Evolutionary conservation across 2,329 filamentous ascomycete genomes (phyloP), one percentile per base, ranked within the genome.

Genomic region (Trichoderma sp.): DNA sequence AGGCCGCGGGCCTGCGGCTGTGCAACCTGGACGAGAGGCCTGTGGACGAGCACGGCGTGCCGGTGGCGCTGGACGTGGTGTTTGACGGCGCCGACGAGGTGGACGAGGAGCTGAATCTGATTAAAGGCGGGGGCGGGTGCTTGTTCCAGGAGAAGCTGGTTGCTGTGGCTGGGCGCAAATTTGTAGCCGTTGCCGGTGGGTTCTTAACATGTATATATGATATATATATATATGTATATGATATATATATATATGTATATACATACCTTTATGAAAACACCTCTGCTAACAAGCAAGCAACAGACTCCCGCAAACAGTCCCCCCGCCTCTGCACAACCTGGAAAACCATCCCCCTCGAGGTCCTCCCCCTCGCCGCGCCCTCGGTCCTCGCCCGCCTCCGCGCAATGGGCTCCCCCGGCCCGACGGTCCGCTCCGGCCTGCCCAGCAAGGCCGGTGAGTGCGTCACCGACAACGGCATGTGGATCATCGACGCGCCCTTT

Each of bases 81-180:
- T 99, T 99, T 78, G 96, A 99, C 77, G 96, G 96, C 66, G 96
- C 96, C 4, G 96, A 99, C 78, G 96, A 99, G 83, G 94, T 99
- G 37, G 96, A 99, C 78, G 90, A 93, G 58, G 92, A 96, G 64
- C 82, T 99, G 70, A 99, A 98, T 81, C 93, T 95, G 77, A 98
- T 99, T 83, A 98, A 98, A 83, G 96, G 96, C 66, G 96, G 96
- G 60, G 96, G 96, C 69, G 96, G 94, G n/a, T 99, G 96, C 81
- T 82, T 98, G 68, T 97, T 97, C 83, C 96, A 98, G 80, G 96
- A 99, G 83, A 99, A 99, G 84, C 85, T 99, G 43, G 94, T 99
- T 5, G 94, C 94, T 5, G 88, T 93, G 70, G 88, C 91, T 60
- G 91, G 93, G 4, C 91, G 89, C 80, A 92, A 92, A 77, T 97